Percentiles rank a stretch among this genome's conserved stretches.
phyloP scores from a whole-genome alignment of 2,329 filamentous ascomycete genomes.

The Phialophora macrospora region DNA sequence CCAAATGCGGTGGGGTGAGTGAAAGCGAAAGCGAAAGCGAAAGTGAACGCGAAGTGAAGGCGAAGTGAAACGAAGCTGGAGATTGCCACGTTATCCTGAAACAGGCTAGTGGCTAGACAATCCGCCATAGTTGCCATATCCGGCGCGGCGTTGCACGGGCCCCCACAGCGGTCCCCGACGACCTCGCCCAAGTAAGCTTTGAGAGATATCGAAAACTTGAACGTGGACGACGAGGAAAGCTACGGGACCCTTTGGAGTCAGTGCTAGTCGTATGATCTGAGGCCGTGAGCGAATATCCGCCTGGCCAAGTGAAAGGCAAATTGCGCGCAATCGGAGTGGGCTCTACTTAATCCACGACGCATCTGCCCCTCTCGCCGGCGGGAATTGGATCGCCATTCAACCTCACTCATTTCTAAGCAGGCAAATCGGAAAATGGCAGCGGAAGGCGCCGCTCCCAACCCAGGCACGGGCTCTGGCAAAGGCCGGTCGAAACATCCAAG shows the following conservation, averaged over 20 bases:
- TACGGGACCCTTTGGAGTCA: no score
- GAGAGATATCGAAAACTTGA: not conserved
- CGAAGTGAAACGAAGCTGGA: not conserved
- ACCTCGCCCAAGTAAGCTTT: slow-evolving; percentile 17
- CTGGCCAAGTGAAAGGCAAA: not conserved
- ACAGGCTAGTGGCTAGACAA: not conserved
- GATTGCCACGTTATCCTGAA: slow-evolving; percentile 13
- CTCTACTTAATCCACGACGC: slow-evolving; percentile 7
- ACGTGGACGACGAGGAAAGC: not conserved
- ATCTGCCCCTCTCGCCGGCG: slow-evolving; percentile 4
- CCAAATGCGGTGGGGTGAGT: no score
- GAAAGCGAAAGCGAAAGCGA: no score
- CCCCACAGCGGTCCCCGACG: slow-evolving; percentile 16
- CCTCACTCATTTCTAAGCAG: slow-evolving; percentile 13
- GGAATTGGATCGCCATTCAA: slow-evolving; percentile 1
- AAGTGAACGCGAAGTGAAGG: no score
- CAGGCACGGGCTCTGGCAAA: slow-evolving; percentile 25
- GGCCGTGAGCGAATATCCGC: not conserved
- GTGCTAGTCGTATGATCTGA: not conserved
- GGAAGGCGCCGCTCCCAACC: slow-evolving; percentile 7
- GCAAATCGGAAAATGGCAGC: slow-evolving; percentile 15
- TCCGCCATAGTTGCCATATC: slow-evolving; percentile 19
- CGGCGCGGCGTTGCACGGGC: not conserved
- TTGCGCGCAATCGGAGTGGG: not conserved
- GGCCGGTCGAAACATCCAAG: slow-evolving; percentile 39